These are phyloP conservation scores for Cordia subcordata DNA, from an alignment of 257 asterid species.

Conservation along the genomic window DNA sequence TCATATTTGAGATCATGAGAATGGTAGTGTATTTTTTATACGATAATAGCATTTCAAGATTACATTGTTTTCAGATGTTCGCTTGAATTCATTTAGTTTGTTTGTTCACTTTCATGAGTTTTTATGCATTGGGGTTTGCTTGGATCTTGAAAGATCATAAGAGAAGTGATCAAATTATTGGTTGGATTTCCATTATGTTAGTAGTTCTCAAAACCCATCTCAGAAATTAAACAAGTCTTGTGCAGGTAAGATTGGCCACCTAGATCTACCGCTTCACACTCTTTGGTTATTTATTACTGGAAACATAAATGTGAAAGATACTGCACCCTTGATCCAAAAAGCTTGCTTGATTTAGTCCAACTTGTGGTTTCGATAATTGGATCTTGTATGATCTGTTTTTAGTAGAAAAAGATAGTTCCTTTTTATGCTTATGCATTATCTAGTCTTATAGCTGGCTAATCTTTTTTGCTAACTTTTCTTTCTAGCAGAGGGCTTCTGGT, in stretches of 20 bases:
- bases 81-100: too few relatives aligned
- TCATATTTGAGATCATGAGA: background rate
- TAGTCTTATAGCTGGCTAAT: background rate
- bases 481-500: slow-evolving; percentile 27
- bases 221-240: too few relatives aligned
- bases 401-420: background rate
- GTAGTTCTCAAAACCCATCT: too few relatives aligned
- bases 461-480: slow-evolving; percentile 9
- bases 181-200: background rate
- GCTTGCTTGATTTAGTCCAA: background rate
- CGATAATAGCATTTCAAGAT: background rate
- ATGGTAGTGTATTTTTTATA: too few relatives aligned
- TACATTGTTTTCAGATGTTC: too few relatives aligned
- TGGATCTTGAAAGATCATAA: background rate
- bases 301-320: background rate
- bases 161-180: background rate
- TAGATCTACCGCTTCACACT: too few relatives aligned
- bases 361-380: background rate
- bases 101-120: background rate
- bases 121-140: background rate
- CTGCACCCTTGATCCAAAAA: background rate
- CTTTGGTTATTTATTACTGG: background rate
- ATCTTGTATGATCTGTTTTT: background rate
- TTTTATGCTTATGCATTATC: background rate
- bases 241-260: background rate